A percentile compares a stretch with the other conserved stretches of the same genome.
Conservation (phyloP, 441 rosid genomes). For the Sinapis alba region DNA sequence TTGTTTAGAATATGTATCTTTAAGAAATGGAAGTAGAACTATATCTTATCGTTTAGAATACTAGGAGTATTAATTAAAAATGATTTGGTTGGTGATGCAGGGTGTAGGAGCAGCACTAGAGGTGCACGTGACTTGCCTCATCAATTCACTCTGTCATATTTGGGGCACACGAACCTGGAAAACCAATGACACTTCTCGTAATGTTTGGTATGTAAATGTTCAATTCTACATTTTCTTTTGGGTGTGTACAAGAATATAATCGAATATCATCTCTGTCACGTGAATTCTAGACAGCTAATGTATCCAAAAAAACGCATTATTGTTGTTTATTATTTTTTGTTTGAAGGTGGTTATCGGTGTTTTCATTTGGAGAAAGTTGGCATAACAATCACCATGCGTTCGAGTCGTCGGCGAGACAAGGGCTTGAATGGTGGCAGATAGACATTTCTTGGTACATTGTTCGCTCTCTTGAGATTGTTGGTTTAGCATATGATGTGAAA, state of each 20-base stretch:
- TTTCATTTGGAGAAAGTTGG: slow-evolving; percentile 91
- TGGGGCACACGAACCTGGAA: slow-evolving; percentile 43
- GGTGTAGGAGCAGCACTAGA: slow-evolving; percentile 40
- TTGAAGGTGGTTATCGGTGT: slow-evolving; percentile 73
- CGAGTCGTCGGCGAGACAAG: slow-evolving; percentile 77
- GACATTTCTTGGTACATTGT: slow-evolving; percentile 81
- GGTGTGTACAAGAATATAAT: not conserved
- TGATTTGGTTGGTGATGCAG: slow-evolving; percentile 24
- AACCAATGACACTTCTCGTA: slow-evolving; percentile 43
- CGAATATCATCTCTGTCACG: not conserved
- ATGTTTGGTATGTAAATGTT: slow-evolving; percentile 32
- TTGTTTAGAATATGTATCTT: too few species aligned
- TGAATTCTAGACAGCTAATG: slow-evolving; percentile 26
- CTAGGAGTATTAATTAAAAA: not conserved
- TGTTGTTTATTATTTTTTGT: not conserved
- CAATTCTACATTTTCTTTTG: not conserved
- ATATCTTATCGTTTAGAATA: not conserved
- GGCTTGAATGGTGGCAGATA: slow-evolving; percentile 86
- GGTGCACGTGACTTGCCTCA: slow-evolving; percentile 42
- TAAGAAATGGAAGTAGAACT: too few species aligned
- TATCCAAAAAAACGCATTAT: not conserved
- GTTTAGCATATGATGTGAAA: slow-evolving; percentile 75
- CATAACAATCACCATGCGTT: slow-evolving; percentile 92
- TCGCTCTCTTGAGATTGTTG: slow-evolving; percentile 59
- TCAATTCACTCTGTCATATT: slow-evolving; percentile 40